Percentiles rank a stretch among this genome's conserved stretches.
phyloP scores from a whole-genome alignment of 371 early-diverging fungal genomes.

The Mucor sp. region DNA sequence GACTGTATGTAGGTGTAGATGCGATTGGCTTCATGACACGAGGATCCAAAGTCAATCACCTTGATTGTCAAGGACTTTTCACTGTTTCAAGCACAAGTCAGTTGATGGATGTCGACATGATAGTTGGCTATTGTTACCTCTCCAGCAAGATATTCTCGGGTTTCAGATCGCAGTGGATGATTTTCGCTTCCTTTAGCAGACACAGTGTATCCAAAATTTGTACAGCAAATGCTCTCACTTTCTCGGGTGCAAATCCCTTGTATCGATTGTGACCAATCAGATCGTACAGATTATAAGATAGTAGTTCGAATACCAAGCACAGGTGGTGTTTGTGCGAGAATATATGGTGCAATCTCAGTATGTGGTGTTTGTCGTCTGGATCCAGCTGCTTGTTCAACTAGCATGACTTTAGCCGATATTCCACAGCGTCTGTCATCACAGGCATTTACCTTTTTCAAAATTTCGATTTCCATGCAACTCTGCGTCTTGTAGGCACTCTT shows the following conservation, averaged over 20 bases:
- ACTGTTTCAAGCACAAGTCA: constrained; percentile 27
- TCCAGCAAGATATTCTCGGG: constrained; percentile 96
- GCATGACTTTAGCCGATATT: not conserved
- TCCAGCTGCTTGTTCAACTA: constrained; percentile 82
- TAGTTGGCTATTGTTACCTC: constrained; percentile 50
- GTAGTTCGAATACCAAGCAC: constrained; percentile 94
- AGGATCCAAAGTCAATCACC: constrained; percentile 99
- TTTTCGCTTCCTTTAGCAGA: constrained; percentile 81
- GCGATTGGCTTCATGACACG: constrained; percentile 89
- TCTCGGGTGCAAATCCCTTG: constrained; percentile 82
- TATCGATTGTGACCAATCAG: constrained; percentile 94
- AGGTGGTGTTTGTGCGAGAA: constrained; percentile 94
- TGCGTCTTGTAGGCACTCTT: constrained; percentile 93
- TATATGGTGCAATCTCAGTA: constrained; percentile 82
- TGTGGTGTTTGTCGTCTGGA: constrained; percentile 79
- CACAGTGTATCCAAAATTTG: constrained; percentile 90
- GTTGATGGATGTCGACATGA: not conserved
- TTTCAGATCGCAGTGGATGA: constrained; percentile 98
- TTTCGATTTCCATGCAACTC: constrained; percentile 92
- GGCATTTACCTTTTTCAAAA: constrained; percentile 73
- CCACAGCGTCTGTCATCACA: not conserved
- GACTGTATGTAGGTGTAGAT: constrained; percentile 97
- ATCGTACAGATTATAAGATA: constrained; percentile 95
- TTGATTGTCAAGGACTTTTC: constrained; percentile 88
- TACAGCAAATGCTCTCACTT: constrained; percentile 80